phyloP scores from a whole-genome alignment of 176 grass and related monocot genomes.

The Musa acuminata region DNA sequence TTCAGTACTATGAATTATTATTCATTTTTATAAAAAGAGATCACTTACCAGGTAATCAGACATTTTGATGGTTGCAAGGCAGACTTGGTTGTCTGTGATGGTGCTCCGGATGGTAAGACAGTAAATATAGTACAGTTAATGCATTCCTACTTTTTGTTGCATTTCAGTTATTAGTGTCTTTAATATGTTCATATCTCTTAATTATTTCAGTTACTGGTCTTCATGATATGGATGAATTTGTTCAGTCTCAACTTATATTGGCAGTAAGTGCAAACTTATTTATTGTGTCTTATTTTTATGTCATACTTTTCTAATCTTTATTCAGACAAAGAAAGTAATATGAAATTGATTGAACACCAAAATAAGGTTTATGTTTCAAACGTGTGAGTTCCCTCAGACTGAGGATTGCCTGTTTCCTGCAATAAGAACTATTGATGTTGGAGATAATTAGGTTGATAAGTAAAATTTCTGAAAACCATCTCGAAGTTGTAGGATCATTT shows the following conservation, averaged over 20 bases:
- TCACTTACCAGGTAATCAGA: constrained; percentile 54
- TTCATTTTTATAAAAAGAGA: constrained; percentile 2
- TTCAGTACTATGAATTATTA: background rate
- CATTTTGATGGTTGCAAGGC: constrained; percentile 98
- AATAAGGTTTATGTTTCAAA: too few species aligned
- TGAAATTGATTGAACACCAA: background rate
- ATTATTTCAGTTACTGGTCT: constrained; percentile 66
- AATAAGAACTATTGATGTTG: too few species aligned
- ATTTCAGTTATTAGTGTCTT: background rate
- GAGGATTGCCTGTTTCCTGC: too few species aligned
- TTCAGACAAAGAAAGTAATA: background rate
- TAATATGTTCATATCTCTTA: constrained; percentile 16
- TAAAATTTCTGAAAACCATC: too few species aligned
- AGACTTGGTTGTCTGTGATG: constrained; percentile 85
- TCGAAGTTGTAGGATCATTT: too few species aligned
- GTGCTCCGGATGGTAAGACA: constrained; percentile 80
- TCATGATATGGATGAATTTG: constrained; percentile 99
- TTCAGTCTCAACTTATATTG: constrained; percentile 95
- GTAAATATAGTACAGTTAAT: constrained; percentile 6
- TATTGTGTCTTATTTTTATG: background rate
- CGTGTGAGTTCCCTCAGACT: too few species aligned
- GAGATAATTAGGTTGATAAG: too few species aligned
- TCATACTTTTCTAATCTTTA: background rate
- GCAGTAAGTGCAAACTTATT: constrained; percentile 43
- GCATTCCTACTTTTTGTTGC: background rate